Evolutionary conservation across 495 filamentous ascomycete species (phyloP), one percentile per base, ranked within the genome.

Genomic region (Neurospora sp.): DNA sequence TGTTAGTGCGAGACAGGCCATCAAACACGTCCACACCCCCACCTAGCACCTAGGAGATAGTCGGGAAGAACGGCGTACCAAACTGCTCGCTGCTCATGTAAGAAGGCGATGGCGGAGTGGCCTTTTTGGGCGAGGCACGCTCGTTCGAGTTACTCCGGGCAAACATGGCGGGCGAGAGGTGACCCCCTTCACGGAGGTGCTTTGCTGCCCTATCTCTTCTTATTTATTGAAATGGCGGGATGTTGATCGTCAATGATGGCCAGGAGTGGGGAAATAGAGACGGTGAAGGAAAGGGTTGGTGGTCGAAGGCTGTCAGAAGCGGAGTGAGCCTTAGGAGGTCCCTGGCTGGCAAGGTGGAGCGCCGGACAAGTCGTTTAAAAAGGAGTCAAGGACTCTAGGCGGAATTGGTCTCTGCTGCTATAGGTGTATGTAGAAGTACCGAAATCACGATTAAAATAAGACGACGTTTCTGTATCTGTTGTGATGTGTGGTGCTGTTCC

Each of bases 31-130:
- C 54, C 54, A 62, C 27, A 35, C 27, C 54, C 54, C 54, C 27
- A 35, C 27, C 27, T 35, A 62, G 54, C 23, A 62, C 12, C 54
- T 62, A 62, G 54, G 54, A 62, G 54, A 62, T 62, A 35, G 10
- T 60, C 49, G 49, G 49, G 31, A 41, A 35, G 72, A 74, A 60
- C 66, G 76, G 77, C 89, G 86, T 84, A 97, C 94, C 92, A 81
- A 96, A 91, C 83, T 97, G 93, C 66, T 95, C 90, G 79, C 89
- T 90, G 42, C 90, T 90, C 94, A 97, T 97, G 83, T 93, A 96
- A 46, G 88, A 87, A 35, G 92, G 91, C 44, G 90, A 90, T 31
- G 93, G 91, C 75, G 91, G 91, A 66, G 90, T 90, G 75, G 89
- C 88, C 84, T 91, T 92, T 76, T 89, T 84, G 46, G 78, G 72